Percentiles rank a stretch among this genome's conserved stretches.
phyloP scores from a whole-genome alignment of 2,329 filamentous ascomycete genomes.

The Colletotrichum filicis region DNA sequence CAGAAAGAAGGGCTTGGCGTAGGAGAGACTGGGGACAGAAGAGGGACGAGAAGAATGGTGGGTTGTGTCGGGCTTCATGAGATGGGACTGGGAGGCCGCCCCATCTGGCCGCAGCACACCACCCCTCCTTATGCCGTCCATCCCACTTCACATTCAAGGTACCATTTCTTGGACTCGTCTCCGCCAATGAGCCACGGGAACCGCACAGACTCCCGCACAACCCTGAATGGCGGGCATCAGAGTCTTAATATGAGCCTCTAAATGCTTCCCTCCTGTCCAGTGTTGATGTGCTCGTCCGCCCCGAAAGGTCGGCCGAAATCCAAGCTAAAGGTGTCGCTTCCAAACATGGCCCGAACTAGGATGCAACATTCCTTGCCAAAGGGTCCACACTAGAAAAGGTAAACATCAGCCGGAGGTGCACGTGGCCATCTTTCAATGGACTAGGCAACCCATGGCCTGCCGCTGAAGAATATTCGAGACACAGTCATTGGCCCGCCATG shows the following conservation, averaged over 20 bases:
- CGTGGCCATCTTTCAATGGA: slow-evolving; percentile 35
- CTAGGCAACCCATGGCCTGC: slow-evolving; percentile 32
- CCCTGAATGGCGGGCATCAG: slow-evolving; percentile 31
- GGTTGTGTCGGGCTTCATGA: slow-evolving; percentile 32
- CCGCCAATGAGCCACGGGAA: slow-evolving; percentile 36
- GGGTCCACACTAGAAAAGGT: slow-evolving; percentile 32
- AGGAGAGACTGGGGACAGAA: slow-evolving; percentile 13
- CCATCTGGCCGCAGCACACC: slow-evolving; percentile 31
- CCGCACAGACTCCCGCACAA: slow-evolving; percentile 39
- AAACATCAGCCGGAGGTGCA: slow-evolving; percentile 34
- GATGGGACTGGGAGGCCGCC: slow-evolving; percentile 33
- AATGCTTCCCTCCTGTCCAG: slow-evolving; percentile 11
- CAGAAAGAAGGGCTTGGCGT: slow-evolving; percentile 28
- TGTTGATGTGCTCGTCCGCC: not conserved
- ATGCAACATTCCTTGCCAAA: slow-evolving; percentile 23
- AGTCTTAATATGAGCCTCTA: slow-evolving; percentile 27
- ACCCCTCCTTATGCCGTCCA: slow-evolving; percentile 28
- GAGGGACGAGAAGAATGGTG: slow-evolving; percentile 20
- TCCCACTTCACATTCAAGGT: slow-evolving; percentile 29
- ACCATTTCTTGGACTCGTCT: slow-evolving; percentile 29
- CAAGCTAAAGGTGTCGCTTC: slow-evolving; percentile 30
- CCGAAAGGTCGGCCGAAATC: slow-evolving; percentile 19
- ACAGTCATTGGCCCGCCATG: slow-evolving; percentile 25
- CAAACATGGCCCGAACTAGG: slow-evolving; percentile 20
- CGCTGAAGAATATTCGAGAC: slow-evolving; percentile 33